These are phyloP conservation scores for Prosopis cineraria DNA, from an alignment of 306 rosid species.

Conservation along the genomic window DNA sequence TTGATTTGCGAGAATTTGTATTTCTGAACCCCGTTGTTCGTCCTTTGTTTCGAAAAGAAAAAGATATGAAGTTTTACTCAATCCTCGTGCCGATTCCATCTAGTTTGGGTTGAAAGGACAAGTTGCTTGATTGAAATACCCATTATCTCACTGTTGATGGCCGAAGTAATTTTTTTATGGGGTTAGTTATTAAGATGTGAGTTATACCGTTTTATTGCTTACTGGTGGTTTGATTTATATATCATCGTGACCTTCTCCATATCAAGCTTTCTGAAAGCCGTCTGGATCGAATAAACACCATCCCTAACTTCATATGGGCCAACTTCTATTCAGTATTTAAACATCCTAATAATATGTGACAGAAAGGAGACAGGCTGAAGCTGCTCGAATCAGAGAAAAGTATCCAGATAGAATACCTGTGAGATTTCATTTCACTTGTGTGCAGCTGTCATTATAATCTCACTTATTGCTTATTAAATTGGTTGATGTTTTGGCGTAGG, in stretches of 20 bases:
- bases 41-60: background rate
- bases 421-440: conserved; percentile 33
- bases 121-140: background rate
- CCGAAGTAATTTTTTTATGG: background rate
- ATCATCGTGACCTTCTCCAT: background rate
- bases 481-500: conserved; percentile 42
- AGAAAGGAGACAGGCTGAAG: conserved; percentile 71
- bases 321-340: background rate
- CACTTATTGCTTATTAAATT: background rate
- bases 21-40: background rate
- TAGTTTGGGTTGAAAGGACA: background rate
- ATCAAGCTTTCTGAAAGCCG: conserved; percentile 4
- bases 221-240: background rate
- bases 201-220: background rate
- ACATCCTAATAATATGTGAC: conserved; percentile 5
- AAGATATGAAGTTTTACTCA: background rate
- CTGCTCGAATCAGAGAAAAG: conserved; percentile 64
- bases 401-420: conserved; percentile 78
- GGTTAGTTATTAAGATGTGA: background rate
- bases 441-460: background rate
- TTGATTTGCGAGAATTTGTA: background rate
- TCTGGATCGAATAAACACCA: background rate
- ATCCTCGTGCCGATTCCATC: background rate
- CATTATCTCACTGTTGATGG: background rate
- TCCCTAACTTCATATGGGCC: background rate